Base-by-base conservation (phyloP, 805 yeast genomes). In the Candida hispaniensis region DNA sequence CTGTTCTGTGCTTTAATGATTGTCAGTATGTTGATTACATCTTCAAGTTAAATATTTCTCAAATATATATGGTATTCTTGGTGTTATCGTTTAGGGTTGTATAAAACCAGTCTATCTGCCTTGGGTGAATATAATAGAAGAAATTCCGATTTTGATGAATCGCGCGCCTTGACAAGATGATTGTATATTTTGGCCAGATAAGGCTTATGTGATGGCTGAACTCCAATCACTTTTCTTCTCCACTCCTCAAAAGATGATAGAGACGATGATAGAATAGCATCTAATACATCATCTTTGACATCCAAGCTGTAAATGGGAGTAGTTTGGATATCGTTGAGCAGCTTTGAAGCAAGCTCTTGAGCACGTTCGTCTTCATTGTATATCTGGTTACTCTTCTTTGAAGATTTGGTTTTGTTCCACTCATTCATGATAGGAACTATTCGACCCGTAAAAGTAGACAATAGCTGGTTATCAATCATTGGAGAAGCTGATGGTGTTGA, bases 261-360 rank as follows among this genome's bases (percentile, higher is more conserved):
- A 4, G 56, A 41, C 0, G 53, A 42, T 6, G 47, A 39, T 6
- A 44, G 32, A 23, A 88, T 79, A 68, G 85, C 79, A 33, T 85
- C 88, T 42, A 91, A 54, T 2, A 82, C 79, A 42, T 85, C 96
- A 46, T 82, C 94, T 42, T 77, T 67, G 8, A 74, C 57, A 51
- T 88, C 97, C 19, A 88, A 71, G 0, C 79, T 70, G 29, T 85
- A 64, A 1, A 88, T 69, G 0, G 96, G 88, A 0, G 91, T 76
- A 14, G 60, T 56, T 0, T 75, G 63, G 23, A 88, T 53, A 7
- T 62, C 65, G 32, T 66, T 64, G 24, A 83, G 51, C 29, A 77
- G 60, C 3, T 59, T 51, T 1, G 67, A 65, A 0, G 80, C 66
- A 0, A 79, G 79, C 38, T 68, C 65, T 42, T 69, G 70, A 0